Base-by-base conservation (phyloP, 768 basidiomycete genomes). In the Phanerodontia chrysosporium region DNA sequence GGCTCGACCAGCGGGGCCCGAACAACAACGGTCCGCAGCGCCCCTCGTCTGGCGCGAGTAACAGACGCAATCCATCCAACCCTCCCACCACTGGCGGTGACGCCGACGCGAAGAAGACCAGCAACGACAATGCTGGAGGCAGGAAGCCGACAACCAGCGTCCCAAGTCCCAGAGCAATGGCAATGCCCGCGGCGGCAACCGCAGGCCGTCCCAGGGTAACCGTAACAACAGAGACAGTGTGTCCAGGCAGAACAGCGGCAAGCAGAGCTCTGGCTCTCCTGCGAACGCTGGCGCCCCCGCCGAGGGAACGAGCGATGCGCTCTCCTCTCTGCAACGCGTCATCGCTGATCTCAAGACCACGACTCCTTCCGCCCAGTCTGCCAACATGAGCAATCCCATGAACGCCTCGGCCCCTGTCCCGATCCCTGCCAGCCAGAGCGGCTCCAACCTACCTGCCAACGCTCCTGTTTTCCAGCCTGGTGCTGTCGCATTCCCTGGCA, bases 291-390 rank as follows among this genome's bases (percentile, higher is more conserved):
- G 83, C 59, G 70, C 71, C 46, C 76, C 58, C 21, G 29, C 73
- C 62, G 78, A 78, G 35, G 88, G 91, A 64, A 82, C 83, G 22
- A 91, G 89, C 69, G 88, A 89, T 70, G 91, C 89, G 18, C 78
- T 94, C 59, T 89, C 89, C 60, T 92, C 91, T 28, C 83, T 98
- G 55, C 94, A 98, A 69, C 85, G 92, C 58, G 89, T 97, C 72
- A 98, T 98, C 65, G 90, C 90, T 57, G 95, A 98, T 72, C 79
- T 97, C 63, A 96, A 94, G 80, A 87, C 89, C 18, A 82, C 92
- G 2, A 86, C 91, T 55, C 85, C 90, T 51, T 78, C 83, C 53
- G 82, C 76, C 67, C 81, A 73, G 65, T 64, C 73, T 8, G 60
- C 68, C 16, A 74, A 73, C 61, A 71, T 74, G 44, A 75, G 67